Evolutionary conservation across 805 yeast species (phyloP).

Genomic region (Kockiozyma suomiensis): DNA sequence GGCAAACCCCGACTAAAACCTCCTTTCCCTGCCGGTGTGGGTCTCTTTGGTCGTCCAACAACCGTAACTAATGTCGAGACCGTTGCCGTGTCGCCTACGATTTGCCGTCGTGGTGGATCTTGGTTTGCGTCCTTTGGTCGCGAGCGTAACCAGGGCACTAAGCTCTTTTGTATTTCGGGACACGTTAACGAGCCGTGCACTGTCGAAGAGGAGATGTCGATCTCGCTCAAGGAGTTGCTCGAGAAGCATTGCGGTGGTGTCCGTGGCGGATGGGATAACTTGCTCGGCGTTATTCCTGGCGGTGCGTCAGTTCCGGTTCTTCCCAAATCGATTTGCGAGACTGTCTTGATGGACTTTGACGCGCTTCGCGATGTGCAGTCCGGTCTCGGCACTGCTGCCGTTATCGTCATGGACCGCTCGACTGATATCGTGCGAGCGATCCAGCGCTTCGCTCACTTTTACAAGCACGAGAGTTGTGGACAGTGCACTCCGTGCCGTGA

Average conservation of each 20-base stretch:
- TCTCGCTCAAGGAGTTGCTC: conserved; percentile 76
- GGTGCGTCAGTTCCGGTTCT: conserved; percentile 86
- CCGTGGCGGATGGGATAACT: conserved; percentile 90
- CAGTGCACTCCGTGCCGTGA: conserved; percentile 95
- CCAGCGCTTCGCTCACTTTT: conserved; percentile 80
- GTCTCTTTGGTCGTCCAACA: conserved; percentile 86
- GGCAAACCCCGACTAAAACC: conserved; percentile 94
- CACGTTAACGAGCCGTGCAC: conserved; percentile 92
- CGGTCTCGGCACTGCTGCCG: conserved; percentile 91
- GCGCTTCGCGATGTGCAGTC: conserved; percentile 83
- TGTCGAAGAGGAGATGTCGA: conserved; percentile 92
- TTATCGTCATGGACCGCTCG: conserved; percentile 84
- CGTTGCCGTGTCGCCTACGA: conserved; percentile 87
- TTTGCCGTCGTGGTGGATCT: conserved; percentile 82
- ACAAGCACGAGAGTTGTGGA: conserved; percentile 91
- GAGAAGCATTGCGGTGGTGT: conserved; percentile 92
- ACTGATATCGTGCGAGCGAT: conserved; percentile 84
- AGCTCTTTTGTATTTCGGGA: conserved; percentile 83
- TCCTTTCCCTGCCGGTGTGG: conserved; percentile 94
- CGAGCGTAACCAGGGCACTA: conserved; percentile 81
- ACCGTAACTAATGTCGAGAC: conserved; percentile 92
- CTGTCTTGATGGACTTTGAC: conserved; percentile 83
- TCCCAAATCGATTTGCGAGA: conserved; percentile 66
- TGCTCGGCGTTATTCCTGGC: conserved; percentile 85
- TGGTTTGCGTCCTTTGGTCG: conserved; percentile 87